Percentiles rank a stretch among this genome's conserved stretches.
Evolutionary conservation across 2,329 filamentous ascomycete species (phyloP).

Genomic region (Sarocladium strictum): DNA sequence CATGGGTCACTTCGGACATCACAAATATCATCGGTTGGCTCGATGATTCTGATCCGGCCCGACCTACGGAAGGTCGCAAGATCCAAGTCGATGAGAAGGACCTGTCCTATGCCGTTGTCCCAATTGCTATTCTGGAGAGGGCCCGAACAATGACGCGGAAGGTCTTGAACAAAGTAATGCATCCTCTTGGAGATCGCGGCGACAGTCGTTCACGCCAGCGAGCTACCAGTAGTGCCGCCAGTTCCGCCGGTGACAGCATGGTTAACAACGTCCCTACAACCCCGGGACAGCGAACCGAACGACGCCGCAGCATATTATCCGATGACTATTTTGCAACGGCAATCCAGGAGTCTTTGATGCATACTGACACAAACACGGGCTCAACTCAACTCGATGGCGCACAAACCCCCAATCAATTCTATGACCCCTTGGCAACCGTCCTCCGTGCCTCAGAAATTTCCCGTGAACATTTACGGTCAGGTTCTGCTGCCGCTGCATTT

Average conservation of each 20-base stretch:
- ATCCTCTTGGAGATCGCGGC: constrained; percentile 51
- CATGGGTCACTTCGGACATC: constrained; percentile 80
- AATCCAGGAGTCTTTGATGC: constrained; percentile 26
- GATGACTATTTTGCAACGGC: constrained; percentile 47
- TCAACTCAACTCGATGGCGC: constrained; percentile 5
- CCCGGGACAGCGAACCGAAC: constrained; percentile 44
- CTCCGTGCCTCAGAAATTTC: constrained; percentile 22
- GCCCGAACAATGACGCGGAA: constrained; percentile 74
- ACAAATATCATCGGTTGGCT: constrained; percentile 74
- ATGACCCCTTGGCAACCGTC: constrained; percentile 35
- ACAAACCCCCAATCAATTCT: constrained; percentile 15
- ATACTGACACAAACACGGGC: not conserved
- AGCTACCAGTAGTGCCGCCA: constrained; percentile 58
- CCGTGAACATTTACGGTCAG: constrained; percentile 20
- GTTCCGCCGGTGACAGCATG: constrained; percentile 53
- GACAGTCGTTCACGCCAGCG: constrained; percentile 49
- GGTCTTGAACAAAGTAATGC: constrained; percentile 57
- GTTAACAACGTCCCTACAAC: constrained; percentile 39
- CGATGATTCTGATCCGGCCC: constrained; percentile 85
- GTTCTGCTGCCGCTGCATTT: constrained; percentile 9
- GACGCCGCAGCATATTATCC: constrained; percentile 48
- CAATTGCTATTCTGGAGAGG: constrained; percentile 79
- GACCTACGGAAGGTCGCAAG: constrained; percentile 70
- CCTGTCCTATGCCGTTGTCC: constrained; percentile 83
- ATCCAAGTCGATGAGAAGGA: constrained; percentile 92